Conservation (phyloP, 2,329 filamentous ascomycete species). For the Nemania diffusa region DNA sequence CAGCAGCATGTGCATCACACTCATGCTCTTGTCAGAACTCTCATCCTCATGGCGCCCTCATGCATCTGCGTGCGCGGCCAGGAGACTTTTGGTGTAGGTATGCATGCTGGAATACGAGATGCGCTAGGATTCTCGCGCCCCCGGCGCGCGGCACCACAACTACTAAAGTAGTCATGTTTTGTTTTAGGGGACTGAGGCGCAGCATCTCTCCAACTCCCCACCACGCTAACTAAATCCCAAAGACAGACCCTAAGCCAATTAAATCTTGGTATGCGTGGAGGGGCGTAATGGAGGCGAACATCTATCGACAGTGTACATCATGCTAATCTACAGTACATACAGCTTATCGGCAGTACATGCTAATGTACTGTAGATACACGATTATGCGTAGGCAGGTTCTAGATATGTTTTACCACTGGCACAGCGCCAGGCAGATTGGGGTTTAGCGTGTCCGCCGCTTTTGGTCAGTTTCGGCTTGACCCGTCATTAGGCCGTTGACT, state of each 20-base stretch:
- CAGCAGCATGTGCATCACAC: neutral
- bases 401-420: too few species aligned
- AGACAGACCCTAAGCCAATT: neutral
- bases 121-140: neutral
- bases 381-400: too few species aligned
- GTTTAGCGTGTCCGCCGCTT: too few species aligned
- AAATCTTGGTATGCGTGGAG: neutral
- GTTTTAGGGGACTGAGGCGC: neutral
- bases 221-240: neutral
- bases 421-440: too few species aligned
- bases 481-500: too few species aligned
- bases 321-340: too few species aligned
- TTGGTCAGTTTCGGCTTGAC: too few species aligned
- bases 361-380: too few species aligned
- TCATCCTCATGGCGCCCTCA: neutral
- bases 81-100: neutral
- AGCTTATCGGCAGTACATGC: too few species aligned
- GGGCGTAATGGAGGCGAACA: neutral
- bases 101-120: constrained; percentile 1
- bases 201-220: neutral
- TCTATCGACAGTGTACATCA: too few species aligned
- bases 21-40: neutral
- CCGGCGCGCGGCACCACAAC: neutral
- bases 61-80: neutral
- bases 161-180: neutral